Base-by-base conservation (phyloP, 192 early-diverging fungal species). In the Gigaspora rosea region DNA sequence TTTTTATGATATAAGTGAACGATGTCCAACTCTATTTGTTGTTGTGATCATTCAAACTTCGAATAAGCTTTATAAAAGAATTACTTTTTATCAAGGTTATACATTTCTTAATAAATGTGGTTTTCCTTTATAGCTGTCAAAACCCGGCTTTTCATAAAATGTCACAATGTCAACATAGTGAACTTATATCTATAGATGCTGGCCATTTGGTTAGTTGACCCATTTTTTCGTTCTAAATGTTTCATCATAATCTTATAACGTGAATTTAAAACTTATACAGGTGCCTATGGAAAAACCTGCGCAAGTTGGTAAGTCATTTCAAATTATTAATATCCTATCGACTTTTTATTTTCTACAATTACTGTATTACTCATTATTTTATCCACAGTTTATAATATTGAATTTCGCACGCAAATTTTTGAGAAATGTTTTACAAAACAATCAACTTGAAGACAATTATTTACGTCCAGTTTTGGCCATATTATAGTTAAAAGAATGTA, bases 31-130 rank as follows among this genome's bases (percentile, higher is more conserved):
- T 33, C 76, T 74, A 22, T 61, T 69, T n/a, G 59, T 74, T 5
- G 33, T 50, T 35, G 79, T 59, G 74, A 79, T 54, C 41, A 51
- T 0, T 84, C 86, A 0, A 52, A 77, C 4, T 79, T 71, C 49
- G 82, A 81, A 85, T 86, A 83, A 77, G 84, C 41, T 1, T 41
- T 41, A 41, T 41, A 3, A 41, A 2, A 41, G 41, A 41, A 41
- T 41, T 41, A 7, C 41, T 41, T 41, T 41, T 41, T 0, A 7
- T 41, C 7, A 41, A 41, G 41, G 41, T 41, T 3, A 41, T 41
- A 41, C 41, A 6, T 41, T 1, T 41, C 41, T 41, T 41, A 41
- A 1, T 41, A 41, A 41, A 11, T 48, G 18, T n/a, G 12, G 33
- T 63, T 63, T 33, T 32, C 12, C 41, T 62, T 63, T 15, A 13